Conservation (phyloP, 805 yeast species). For the Komagataella populi region DNA sequence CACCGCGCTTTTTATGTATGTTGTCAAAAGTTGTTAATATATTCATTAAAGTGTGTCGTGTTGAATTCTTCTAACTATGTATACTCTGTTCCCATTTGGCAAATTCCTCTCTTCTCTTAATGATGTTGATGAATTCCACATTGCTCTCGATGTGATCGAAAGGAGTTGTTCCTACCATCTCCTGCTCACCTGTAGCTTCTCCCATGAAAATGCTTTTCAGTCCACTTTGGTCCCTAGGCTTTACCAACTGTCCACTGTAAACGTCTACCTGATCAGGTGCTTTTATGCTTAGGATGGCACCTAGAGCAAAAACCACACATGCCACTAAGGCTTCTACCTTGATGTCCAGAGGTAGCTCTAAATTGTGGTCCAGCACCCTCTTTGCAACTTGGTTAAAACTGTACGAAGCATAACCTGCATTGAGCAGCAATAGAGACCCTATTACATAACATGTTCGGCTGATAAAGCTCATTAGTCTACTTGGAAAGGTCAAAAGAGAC, state of each 20-base stretch:
- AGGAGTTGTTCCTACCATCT: constrained; percentile 31
- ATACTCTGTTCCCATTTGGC: constrained; percentile 16
- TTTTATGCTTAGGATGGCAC: constrained; percentile 20
- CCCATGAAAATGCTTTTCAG: constrained; percentile 34
- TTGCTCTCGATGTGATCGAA: constrained; percentile 35
- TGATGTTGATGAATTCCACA: constrained; percentile 36
- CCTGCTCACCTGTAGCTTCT: constrained; percentile 32
- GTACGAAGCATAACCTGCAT: constrained; percentile 41
- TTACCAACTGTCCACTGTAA: constrained; percentile 14
- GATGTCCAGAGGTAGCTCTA: constrained; percentile 29
- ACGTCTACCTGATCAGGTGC: constrained; percentile 9
- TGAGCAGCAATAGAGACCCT: constrained; percentile 18
- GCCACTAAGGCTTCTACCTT: constrained; percentile 36
- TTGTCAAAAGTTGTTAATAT: not conserved
- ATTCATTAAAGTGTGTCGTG: not conserved
- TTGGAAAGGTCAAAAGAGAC: not conserved
- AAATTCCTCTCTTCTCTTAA: constrained; percentile 29
- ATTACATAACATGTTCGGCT: constrained; percentile 1
- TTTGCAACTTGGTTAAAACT: constrained; percentile 30
- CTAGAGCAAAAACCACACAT: constrained; percentile 25
- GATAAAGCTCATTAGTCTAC: not conserved
- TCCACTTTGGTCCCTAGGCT: constrained; percentile 2
- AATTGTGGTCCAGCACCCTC: constrained; percentile 5
- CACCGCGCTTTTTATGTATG: constrained; percentile 1
- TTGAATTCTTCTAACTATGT: constrained; percentile 2